Evolutionary conservation across 1,284 basidiomycete species (phyloP), one percentile per base, ranked within the genome.

Genomic region (Ceratobasidium sp.): DNA sequence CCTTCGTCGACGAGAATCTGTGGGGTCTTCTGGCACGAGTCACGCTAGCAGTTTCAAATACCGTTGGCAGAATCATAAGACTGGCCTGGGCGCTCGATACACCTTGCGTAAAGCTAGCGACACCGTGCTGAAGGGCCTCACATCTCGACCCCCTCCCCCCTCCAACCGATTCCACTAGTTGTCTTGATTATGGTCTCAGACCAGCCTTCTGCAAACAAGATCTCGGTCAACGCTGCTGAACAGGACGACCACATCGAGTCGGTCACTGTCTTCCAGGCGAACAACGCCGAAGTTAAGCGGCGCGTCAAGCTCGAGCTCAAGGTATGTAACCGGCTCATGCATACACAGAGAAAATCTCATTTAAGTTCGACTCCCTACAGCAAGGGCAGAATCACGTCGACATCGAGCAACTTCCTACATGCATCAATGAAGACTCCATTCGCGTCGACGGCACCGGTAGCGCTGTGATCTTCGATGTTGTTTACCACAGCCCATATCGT

Each of bases 381-480:
- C 0, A 59, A 76, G 27, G 78, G 79, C 6, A 71, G 75, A n/a
- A n/a, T n/a, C n/a, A n/a, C n/a, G n/a, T 31, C n/a, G n/a, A n/a
- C n/a, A n/a, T n/a, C n/a, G n/a, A n/a, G n/a, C n/a, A n/a, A n/a
- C n/a, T n/a, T n/a, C n/a, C n/a, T n/a, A n/a, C n/a, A n/a, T n/a
- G n/a, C n/a, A n/a, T n/a, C n/a, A n/a, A n/a, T n/a, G n/a, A n/a
- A n/a, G n/a, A n/a, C n/a, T n/a, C n/a, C n/a, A n/a, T n/a, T n/a
- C n/a, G n/a, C n/a, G n/a, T n/a, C n/a, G n/a, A n/a, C n/a, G n/a
- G n/a, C n/a, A n/a, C n/a, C n/a, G n/a, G n/a, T n/a, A n/a, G n/a
- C n/a, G 77, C 78, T 6, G 62, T 75, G 29, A 77, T 79, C 34
- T 78, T 78, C 65, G 79, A 79, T 48, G 79, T 79, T 24, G 76